phyloP scores from a whole-genome alignment of 257 asterid genomes.

The Nicotiana obtusifolia region DNA sequence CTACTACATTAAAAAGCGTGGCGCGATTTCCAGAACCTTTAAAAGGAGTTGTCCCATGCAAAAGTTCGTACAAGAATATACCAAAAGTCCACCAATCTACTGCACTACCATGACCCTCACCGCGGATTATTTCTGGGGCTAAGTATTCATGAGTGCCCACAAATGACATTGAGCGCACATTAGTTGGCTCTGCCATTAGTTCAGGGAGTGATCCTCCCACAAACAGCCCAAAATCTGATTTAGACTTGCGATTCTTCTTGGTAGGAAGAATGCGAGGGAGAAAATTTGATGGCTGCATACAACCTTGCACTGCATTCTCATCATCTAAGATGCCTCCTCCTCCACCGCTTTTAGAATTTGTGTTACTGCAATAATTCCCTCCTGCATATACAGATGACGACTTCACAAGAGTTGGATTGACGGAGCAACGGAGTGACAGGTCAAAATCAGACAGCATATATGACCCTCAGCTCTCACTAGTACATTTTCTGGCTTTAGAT shows the following conservation, averaged over 20 bases:
- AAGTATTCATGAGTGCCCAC: conserved; percentile 34
- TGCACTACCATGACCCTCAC: conserved; percentile 35
- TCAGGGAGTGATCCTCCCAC: conserved; percentile 24
- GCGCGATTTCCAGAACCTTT: conserved; percentile 29
- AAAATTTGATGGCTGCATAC: conserved; percentile 48
- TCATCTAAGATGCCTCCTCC: conserved; percentile 33
- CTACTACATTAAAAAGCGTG: conserved; percentile 23
- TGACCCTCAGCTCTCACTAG: conserved; percentile 78
- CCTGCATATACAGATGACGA: conserved; percentile 51
- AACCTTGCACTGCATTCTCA: conserved; percentile 36
- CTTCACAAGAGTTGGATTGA: conserved; percentile 68
- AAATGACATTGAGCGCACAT: conserved; percentile 32
- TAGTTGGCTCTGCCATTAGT: conserved; percentile 32
- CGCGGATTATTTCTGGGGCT: conserved; percentile 29
- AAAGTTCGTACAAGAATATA: conserved; percentile 29
- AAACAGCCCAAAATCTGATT: conserved; percentile 47
- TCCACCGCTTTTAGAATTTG: not conserved
- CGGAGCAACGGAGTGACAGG: conserved; percentile 81
- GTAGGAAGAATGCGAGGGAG: conserved; percentile 49
- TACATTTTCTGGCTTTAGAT: conserved; percentile 79
- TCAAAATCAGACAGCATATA: conserved; percentile 87
- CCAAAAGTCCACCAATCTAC: conserved; percentile 41
- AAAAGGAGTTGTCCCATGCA: conserved; percentile 32
- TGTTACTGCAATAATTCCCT: conserved; percentile 11
- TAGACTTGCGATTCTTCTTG: conserved; percentile 55